These are phyloP conservation scores for Tolypocladium inflatum DNA, from an alignment of 2,329 filamentous ascomycete genomes.

Conservation along the genomic window DNA sequence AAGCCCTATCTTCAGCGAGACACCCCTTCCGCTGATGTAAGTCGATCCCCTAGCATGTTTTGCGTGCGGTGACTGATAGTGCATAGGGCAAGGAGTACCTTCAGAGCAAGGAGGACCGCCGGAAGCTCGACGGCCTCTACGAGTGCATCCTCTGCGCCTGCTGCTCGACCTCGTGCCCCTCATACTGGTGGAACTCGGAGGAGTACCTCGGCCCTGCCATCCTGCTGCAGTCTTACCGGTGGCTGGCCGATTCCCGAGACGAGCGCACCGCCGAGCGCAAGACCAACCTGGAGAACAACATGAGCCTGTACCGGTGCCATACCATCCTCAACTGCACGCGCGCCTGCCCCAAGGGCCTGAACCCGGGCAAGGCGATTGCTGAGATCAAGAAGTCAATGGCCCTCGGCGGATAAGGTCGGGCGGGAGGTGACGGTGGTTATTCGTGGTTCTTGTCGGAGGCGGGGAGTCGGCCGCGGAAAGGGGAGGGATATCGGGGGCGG, in stretches of 20 bases:
- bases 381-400: constrained; percentile 99
- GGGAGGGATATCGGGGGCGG: neutral
- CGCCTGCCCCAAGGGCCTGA: constrained; percentile 96
- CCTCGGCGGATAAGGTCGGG: constrained; percentile 22
- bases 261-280: constrained; percentile 82
- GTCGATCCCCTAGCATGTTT: constrained; percentile 20
- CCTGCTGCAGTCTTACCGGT: constrained; percentile 94
- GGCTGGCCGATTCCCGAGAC: constrained; percentile 91
- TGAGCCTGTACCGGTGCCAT: constrained; percentile 98
- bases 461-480: neutral
- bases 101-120: constrained; percentile 84
- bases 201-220: constrained; percentile 97
- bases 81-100: constrained; percentile 79
- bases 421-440: neutral
- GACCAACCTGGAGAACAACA: constrained; percentile 90
- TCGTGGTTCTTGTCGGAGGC: neutral
- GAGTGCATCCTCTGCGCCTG: constrained; percentile 99
- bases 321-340: constrained; percentile 98
- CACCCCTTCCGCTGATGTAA: constrained; percentile 72
- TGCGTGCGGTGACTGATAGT: constrained; percentile 3
- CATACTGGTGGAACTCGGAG: constrained; percentile 99
- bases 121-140: constrained; percentile 95
- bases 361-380: constrained; percentile 89
- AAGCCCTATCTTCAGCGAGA: constrained; percentile 96
- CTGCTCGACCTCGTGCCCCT: constrained; percentile 98